These are phyloP conservation scores for Zygoascus tannicola DNA, from an alignment of 805 yeast species.

Conservation along the genomic window DNA sequence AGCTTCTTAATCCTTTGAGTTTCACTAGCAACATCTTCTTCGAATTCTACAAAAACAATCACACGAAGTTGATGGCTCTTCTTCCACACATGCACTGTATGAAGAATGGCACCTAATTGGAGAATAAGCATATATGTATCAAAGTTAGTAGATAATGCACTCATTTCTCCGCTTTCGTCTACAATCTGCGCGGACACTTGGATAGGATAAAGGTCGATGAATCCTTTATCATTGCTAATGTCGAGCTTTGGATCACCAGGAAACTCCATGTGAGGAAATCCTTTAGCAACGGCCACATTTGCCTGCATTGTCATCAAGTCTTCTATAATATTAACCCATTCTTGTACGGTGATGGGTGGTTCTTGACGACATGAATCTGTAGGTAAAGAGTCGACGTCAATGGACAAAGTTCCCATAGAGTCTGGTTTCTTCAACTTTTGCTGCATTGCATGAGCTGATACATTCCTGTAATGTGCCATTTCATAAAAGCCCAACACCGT, in stretches of 20 bases:
- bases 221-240: conserved; percentile 31
- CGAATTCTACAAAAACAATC: conserved; percentile 79
- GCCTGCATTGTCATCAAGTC: conserved; percentile 82
- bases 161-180: conserved; percentile 46
- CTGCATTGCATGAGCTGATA: conserved; percentile 1
- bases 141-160: conserved; percentile 71
- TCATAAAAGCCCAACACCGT: conserved; percentile 88
- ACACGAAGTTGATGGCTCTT: conserved; percentile 65
- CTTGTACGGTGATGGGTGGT: conserved; percentile 54
- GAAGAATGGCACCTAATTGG: conserved; percentile 86
- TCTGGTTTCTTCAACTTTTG: conserved; percentile 1
- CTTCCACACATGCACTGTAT: conserved; percentile 92
- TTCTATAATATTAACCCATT: conserved; percentile 90
- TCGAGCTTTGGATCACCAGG: conserved; percentile 35
- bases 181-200: conserved; percentile 86
- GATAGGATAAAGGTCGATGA: conserved; percentile 88
- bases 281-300: conserved; percentile 89
- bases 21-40: conserved; percentile 65
- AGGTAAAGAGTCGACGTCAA: conserved; percentile 45
- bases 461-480: conserved; percentile 29
- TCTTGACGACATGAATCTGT: conserved; percentile 75
- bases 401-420: conserved; percentile 3
- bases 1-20: conserved; percentile 48
- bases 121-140: conserved; percentile 92
- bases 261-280: conserved; percentile 58